Conservation (phyloP, 202 grass and related monocot species). For the Setaria italica region DNA sequence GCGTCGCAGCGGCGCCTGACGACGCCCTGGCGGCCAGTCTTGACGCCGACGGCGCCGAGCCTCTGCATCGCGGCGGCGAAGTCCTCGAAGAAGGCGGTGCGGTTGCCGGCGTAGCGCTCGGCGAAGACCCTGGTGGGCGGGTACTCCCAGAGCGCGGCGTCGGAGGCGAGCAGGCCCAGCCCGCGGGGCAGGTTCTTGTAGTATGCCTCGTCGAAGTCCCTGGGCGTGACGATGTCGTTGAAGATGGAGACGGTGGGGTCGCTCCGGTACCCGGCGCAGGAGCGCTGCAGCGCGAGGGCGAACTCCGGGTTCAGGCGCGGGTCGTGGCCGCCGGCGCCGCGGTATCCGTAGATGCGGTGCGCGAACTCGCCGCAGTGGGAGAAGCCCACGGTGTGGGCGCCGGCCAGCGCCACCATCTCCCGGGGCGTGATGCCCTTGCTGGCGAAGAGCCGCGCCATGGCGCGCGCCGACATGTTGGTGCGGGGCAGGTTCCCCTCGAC, state of each 20-base stretch:
- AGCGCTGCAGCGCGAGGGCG: constrained; percentile 62
- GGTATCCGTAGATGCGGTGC: constrained; percentile 60
- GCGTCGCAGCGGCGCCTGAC: constrained; percentile 73
- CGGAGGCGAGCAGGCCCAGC: constrained; percentile 71
- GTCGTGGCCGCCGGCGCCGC: constrained; percentile 44
- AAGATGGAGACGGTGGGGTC: constrained; percentile 81
- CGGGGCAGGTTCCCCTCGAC: constrained; percentile 56
- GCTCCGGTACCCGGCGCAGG: constrained; percentile 59
- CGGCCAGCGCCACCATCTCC: constrained; percentile 82
- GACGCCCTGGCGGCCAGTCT: constrained; percentile 66
- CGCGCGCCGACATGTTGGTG: constrained; percentile 72
- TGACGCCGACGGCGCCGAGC: constrained; percentile 74
- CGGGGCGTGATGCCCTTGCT: constrained; percentile 52
- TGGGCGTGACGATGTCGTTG: constrained; percentile 77
- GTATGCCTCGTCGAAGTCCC: constrained; percentile 74
- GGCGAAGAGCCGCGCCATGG: constrained; percentile 60
- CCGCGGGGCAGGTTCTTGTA: constrained; percentile 74
- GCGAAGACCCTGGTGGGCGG: constrained; percentile 61
- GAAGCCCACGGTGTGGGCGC: constrained; percentile 75
- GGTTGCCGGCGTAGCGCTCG: constrained; percentile 66
- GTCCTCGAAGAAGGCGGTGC: constrained; percentile 79
- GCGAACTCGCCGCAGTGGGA: constrained; percentile 93
- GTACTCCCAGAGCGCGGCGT: constrained; percentile 76
- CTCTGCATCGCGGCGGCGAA: constrained; percentile 82
- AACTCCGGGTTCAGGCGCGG: constrained; percentile 66